Base-by-base conservation (phyloP, 345 rosid genomes). In the Eucalyptus victrix region DNA sequence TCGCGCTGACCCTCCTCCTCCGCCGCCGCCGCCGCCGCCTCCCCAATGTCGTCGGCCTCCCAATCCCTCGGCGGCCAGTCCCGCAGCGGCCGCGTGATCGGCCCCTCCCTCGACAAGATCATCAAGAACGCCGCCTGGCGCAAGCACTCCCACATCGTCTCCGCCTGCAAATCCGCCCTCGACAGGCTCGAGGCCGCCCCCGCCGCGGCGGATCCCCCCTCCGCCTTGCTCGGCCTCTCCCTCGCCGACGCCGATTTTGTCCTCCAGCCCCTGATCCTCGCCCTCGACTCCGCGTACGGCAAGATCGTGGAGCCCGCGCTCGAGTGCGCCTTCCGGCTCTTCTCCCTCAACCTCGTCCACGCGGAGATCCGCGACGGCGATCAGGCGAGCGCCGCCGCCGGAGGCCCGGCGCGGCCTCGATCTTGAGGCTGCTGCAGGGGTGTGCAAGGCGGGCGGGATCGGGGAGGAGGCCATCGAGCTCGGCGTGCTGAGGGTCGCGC, bases 81-180 rank as follows among this genome's bases (percentile, higher is more conserved):
- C 86, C 92, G 96, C 69, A 95, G 96, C 92, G 99, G 99, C 88
- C 96, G 97, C n/a, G 95, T 92, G 12, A 54, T 97, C 8, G 98
- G 97, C 1, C 98, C 99, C 4, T 94, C 93, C 13, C 95, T 97
- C 88, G 99, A 97, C 91, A 95, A 96, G 93, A 96, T 97, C 94
- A 93, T 97, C 17, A 97, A 97, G 89, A 97, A 97, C 89, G 98
- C 99, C 11, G 98, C 98, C 13, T 97, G 99, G 99, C 92, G 99
- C 47, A 97, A 97, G 92, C 99, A 97, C 89, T 94, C 98, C 40
- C 94, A 94, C 90, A 92, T 97, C 67, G 99, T 97, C 86, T 92
- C 98, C 90, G 90, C 98, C 50, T 96, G 98, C 93, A 97, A 97
- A 90, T 93, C 99, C 34, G 95, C 93, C 88, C 98, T 97, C 89